Evolutionary conservation across 208 protist genomes (phyloP), one percentile per base, ranked within the genome.

Genomic region (Trichomonas vaginalis): DNA sequence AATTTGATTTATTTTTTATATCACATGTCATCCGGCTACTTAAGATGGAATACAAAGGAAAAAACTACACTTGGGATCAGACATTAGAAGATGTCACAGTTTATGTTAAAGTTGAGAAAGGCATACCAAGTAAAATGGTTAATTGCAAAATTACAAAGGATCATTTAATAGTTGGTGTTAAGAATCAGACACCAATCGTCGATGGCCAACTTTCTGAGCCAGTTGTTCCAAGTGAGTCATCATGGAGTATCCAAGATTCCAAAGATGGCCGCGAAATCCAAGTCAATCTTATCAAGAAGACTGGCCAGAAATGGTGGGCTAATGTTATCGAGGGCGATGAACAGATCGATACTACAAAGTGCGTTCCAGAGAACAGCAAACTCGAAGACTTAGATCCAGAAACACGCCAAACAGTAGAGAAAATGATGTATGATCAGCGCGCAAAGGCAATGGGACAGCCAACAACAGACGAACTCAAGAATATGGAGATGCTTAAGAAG

Each of bases 71-170:
- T 46, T 95, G 92, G 92, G 51, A 61, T 42, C 92, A 95, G 61
- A 95, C 92, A n/a, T 49, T 95, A 9, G 37, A 95, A 95, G 92
- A 95, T 95, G 92, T 95, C 37, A 79, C 47, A 47, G 92, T 95
- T 21, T 79, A 35, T 40, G 39, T 95, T 17, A 42, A 45, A 42
- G 51, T 95, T 82, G 49, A 61, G 32, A 17, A 49, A 10, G 39
- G 39, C 9, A 48, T 39, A 47, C 47, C 47, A 82, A 49, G 48
- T 8, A 95, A 61, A 95, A 79, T 80, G 47, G 47, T 95, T 6
- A 95, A 61, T 35, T 23, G 15, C n/a, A 70, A 61, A 39, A 80
- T 95, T 95, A 79, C 37, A 80, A 95, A 95, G 61, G 39, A 79
- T 32, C 47, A 95, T 32, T 47, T 95, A 0, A 80, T 95, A 15